Conservation (phyloP, 139 green algal genomes). For the Zygnema circumcarinatum region DNA sequence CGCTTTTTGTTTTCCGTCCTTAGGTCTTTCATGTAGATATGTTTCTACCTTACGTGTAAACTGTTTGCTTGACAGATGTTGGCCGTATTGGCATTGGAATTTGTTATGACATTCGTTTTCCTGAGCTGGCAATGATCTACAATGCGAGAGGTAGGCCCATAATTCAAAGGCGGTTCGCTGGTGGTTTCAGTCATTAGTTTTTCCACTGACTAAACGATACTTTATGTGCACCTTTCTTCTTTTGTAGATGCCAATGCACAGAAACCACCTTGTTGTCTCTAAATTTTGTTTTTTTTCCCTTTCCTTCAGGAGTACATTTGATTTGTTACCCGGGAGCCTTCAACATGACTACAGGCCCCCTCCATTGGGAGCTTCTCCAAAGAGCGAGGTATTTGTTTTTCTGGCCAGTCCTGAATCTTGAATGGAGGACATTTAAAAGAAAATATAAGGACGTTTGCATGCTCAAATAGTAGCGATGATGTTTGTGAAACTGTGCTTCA, state of each 20-base stretch:
- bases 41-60: too few species aligned
- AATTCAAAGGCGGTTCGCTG: background rate
- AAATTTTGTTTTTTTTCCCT: background rate
- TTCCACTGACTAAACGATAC: too few species aligned
- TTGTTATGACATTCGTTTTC: conserved; percentile 98
- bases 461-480: too few species aligned
- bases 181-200: too few species aligned
- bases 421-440: too few species aligned
- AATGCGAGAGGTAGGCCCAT: conserved; percentile 70
- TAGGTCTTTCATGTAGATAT: conserved; percentile 7
- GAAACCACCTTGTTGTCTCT: background rate
- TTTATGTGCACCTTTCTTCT: too few species aligned
- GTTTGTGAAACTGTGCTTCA: too few species aligned
- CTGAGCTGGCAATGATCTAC: conserved; percentile 90
- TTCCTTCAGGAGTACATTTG: conserved; percentile 67
- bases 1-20: background rate
- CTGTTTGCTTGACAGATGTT: too few species aligned
- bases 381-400: conserved; percentile 67
- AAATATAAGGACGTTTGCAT: too few species aligned
- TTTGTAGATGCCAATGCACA: too few species aligned
- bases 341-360: conserved; percentile 88
- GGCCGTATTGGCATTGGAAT: conserved; percentile 90
- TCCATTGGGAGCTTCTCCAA: conserved; percentile 95
- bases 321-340: conserved; percentile 87
- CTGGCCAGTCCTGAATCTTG: too few species aligned